These are phyloP conservation scores for Calonectria hongkongensis DNA, from an alignment of 2,329 filamentous ascomycete species.

Conservation along the genomic window DNA sequence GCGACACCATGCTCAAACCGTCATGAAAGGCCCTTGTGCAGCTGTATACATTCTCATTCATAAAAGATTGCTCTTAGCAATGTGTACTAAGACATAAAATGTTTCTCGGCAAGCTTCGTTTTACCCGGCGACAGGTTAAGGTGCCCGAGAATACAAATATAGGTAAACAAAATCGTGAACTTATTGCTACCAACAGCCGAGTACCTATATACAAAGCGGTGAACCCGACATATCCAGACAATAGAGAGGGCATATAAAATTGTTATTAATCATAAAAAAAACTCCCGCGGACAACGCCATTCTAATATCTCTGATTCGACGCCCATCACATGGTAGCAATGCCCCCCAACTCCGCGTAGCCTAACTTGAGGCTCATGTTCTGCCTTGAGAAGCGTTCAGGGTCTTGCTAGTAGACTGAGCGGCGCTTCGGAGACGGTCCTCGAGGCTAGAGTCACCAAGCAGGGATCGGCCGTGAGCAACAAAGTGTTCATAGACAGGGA, in stretches of 20 bases:
- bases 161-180: constrained; percentile 3
- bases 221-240: constrained; percentile 7
- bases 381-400: no score
- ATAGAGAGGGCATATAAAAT: neutral
- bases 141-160: neutral
- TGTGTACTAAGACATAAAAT: no score
- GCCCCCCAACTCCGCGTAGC: constrained; percentile 90
- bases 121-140: no score
- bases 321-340: constrained; percentile 76
- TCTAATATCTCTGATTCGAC: constrained; percentile 31
- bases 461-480: constrained; percentile 87
- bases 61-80: no score
- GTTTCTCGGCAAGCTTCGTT: no score
- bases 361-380: constrained; percentile 83
- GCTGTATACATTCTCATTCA: no score
- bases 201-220: constrained; percentile 33
- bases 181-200: constrained; percentile 7
- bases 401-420: constrained; percentile 78
- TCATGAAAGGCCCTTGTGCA: no score
- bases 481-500: constrained; percentile 90
- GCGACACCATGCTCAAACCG: no score
- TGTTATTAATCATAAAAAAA: constrained; percentile 17
- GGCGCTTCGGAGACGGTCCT: constrained; percentile 84
- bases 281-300: constrained; percentile 38
- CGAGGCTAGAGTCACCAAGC: constrained; percentile 92